Conservation (phyloP, 78 protist genomes). For the Dictyostelium firmibasis region DNA sequence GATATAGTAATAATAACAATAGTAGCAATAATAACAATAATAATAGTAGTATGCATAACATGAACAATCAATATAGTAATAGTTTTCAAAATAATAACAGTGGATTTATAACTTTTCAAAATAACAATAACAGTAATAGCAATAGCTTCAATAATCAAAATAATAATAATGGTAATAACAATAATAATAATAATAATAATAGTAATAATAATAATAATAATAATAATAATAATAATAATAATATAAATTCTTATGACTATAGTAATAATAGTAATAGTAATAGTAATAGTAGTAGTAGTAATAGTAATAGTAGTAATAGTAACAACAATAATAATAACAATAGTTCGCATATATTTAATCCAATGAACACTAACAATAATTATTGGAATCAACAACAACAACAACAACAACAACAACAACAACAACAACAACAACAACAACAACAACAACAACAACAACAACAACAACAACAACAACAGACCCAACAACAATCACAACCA, state of each 20-base stretch:
- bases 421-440: background rate
- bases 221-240: background rate
- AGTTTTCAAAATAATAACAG: background rate
- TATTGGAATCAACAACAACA: background rate
- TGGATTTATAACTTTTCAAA: background rate
- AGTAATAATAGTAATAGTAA: background rate
- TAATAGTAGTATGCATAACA: background rate
- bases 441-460: background rate
- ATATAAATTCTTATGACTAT: background rate
- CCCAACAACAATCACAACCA: background rate
- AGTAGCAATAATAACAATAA: background rate
- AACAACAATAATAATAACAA: background rate
- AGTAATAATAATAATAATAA: background rate
- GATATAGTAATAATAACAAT: background rate
- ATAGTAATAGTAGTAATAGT: too few relatives aligned
- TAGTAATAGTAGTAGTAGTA: background rate
- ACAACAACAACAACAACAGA: background rate
- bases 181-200: background rate
- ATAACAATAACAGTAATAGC: background rate
- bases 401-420: background rate
- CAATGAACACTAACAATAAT: background rate
- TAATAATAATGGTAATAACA: background rate
- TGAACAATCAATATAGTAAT: background rate
- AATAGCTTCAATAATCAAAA: background rate
- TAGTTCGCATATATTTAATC: background rate